Evolutionary conservation across 2,329 filamentous ascomycete genomes (phyloP), one percentile per base, ranked within the genome.

Genomic region (Xylariaceae sp.): DNA sequence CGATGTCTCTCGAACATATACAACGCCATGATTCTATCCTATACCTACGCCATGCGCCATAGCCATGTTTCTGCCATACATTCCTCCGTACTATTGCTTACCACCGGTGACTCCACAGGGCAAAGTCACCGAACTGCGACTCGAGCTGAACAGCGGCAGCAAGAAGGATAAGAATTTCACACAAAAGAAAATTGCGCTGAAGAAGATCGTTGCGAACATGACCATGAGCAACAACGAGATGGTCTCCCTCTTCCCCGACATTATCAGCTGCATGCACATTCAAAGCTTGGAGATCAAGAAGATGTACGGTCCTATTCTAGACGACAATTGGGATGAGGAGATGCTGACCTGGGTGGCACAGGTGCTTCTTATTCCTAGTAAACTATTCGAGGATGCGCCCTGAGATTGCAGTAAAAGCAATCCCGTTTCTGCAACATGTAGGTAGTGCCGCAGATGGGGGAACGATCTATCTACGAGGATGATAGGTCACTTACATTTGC

Each of bases 151-250:
- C 76, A 91, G 88, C 75, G 92, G 92, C 72, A 89, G 90, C 65
- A 97, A 96, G 81, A 99, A 98, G 80, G 95, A 99, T 79, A 98
- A 97, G 84, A 96, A 96, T 77, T 89, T 91, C 77, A 84, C 89
- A 44, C 86, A 87, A 64, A 99, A 98, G 82, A 98, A 98, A 84
- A 96, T 97, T 71, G 93, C 95, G 10, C 83, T 99, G 61, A 99
- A 99, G 84, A 97, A 97, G 83, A 98, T 99, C 66, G 95, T 99
- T 67, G 95, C 95, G 73, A 99, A 99, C 74, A 99, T 99, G 95
- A 99, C 95, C 63, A 99, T 99, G 95, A 98, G 93, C 84, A 99
- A 99, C 78, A 99, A 98, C 71, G 95, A 99, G 75, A 99, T 99
- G 95, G 89, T 98, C 52, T 92, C 91, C 40, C 81, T 99, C 50